Evolutionary conservation across 805 yeast species (phyloP), one percentile per base, ranked within the genome.

Genomic region (Metschnikowia lochheadii): DNA sequence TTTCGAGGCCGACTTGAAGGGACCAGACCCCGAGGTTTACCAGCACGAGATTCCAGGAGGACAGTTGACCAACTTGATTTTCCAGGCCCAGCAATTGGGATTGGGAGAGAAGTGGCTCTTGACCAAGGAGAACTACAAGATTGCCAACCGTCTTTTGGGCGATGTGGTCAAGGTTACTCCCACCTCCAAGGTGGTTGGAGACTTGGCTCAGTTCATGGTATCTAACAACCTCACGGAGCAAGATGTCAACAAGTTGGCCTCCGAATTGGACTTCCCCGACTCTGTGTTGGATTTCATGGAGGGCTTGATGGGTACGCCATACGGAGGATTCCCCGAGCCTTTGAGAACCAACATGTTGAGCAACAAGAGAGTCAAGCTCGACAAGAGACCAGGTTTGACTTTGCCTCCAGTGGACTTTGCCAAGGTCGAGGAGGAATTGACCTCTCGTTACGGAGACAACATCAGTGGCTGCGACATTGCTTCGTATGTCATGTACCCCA

Each of bases 251-350:
- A 84, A 85, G 67, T 82, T 94, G 60, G 99, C 99, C 3, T 75
- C 82, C 49, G 88, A 89, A 55, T 81, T 94, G 62, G 99, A 94
- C 73, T 92, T 94, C 96, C 99, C 99, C 56, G 97, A 87, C 66
- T 92, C 98, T 18, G 97, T 94, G 15, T 80, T 94, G 68, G 99
- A 94, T 73, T 94, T 94, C 82, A 90, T 94, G 81, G 96, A 94
- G 78, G 99, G 99, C 63, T 81, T 94, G 69, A 94, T 94, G 88
- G 99, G 99, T 68, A 94, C 94, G 59, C 99, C 99, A 65, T 89
- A 89, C 68, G 99, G 99, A 60, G 99, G 99, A 7, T 94, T 94
- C 96, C 99, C 99, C 53, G 99, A 94, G 75, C 99, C 99, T 37
- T 79, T 94, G 72, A 85, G 99, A 75, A 79, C 96, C 37, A 89